Percentiles rank a stretch among this genome's conserved stretches.
These are phyloP conservation scores for Fusarium longipes DNA, from an alignment of 2,329 filamentous ascomycete species.

Conservation along the genomic window DNA sequence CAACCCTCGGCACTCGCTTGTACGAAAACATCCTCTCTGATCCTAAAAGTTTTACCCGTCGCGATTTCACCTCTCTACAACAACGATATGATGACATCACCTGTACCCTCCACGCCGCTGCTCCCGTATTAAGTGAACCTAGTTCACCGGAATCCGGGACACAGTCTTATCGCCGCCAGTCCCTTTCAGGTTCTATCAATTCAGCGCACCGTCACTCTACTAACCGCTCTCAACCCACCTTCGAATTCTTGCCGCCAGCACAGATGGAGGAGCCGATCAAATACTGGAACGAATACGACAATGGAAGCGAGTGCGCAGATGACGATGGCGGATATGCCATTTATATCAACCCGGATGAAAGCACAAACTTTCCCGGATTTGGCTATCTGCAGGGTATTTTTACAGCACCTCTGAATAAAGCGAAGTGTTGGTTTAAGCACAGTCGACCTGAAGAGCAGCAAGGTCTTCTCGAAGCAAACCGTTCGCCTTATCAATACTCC, in stretches of 20 bases:
- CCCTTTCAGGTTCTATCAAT: conserved; percentile 19
- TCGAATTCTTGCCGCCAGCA: conserved; percentile 50
- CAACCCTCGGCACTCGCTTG: conserved; percentile 72
- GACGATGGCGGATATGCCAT: conserved; percentile 73
- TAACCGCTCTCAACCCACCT: conserved; percentile 42
- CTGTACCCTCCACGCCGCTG: conserved; percentile 58
- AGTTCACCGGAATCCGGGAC: conserved; percentile 53
- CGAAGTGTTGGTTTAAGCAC: conserved; percentile 62
- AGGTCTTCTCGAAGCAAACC: conserved; percentile 48
- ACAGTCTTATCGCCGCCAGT: conserved; percentile 26
- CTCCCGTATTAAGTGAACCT: conserved; percentile 55
- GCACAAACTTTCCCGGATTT: conserved; percentile 70
- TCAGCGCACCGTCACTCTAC: conserved; percentile 36
- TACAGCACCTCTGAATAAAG: conserved; percentile 61
- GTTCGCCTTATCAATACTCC: conserved; percentile 46
- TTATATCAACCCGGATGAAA: conserved; percentile 77
- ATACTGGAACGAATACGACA: conserved; percentile 91
- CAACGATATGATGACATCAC: conserved; percentile 64
- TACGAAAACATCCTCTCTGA: conserved; percentile 72
- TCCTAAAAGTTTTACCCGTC: conserved; percentile 77
- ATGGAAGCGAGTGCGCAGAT: conserved; percentile 76
- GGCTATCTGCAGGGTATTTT: conserved; percentile 67
- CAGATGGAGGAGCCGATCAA: conserved; percentile 50
- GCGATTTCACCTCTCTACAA: conserved; percentile 68
- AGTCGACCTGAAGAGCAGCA: conserved; percentile 45